These are phyloP conservation scores for Cnidoscolus chayamansa DNA, from an alignment of 441 rosid species.

Conservation along the genomic window DNA sequence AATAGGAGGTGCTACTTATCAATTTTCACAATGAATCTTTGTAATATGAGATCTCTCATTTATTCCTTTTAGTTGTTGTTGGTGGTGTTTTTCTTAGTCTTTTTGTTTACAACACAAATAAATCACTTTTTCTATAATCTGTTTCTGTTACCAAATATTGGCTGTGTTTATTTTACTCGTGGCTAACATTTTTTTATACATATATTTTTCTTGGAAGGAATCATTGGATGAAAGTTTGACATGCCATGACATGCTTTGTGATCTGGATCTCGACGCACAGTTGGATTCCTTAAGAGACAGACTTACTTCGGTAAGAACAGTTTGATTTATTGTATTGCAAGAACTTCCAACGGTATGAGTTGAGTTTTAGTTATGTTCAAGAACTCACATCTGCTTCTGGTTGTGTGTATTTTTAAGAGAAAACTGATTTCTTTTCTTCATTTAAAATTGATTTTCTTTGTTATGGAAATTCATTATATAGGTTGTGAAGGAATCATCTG, in stretches of 20 bases:
- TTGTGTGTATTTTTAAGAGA: background rate
- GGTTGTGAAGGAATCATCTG: constrained; percentile 56
- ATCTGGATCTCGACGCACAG: constrained; percentile 53
- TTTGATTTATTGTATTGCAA: background rate
- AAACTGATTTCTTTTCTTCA: background rate
- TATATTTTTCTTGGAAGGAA: constrained; percentile 35
- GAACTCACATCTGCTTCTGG: constrained; percentile 1
- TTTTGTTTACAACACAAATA: background rate
- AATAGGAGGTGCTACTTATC: background rate
- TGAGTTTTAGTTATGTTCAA: background rate
- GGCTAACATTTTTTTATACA: constrained; percentile 1
- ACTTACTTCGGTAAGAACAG: constrained; percentile 51
- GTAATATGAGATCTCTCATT: background rate
- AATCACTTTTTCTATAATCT: background rate
- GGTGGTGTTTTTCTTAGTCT: no score
- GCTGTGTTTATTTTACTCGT: background rate
- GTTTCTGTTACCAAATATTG: background rate
- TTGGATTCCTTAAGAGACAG: constrained; percentile 60
- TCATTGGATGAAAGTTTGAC: constrained; percentile 28
- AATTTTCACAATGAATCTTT: background rate
- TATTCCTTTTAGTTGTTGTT: background rate
- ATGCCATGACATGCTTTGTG: constrained; percentile 36
- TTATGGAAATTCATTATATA: constrained; percentile 27
- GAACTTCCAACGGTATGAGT: constrained; percentile 4
- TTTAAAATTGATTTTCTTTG: background rate